Base-by-base conservation (phyloP, 164 flowering plant species). In the Umbellularia californica region DNA sequence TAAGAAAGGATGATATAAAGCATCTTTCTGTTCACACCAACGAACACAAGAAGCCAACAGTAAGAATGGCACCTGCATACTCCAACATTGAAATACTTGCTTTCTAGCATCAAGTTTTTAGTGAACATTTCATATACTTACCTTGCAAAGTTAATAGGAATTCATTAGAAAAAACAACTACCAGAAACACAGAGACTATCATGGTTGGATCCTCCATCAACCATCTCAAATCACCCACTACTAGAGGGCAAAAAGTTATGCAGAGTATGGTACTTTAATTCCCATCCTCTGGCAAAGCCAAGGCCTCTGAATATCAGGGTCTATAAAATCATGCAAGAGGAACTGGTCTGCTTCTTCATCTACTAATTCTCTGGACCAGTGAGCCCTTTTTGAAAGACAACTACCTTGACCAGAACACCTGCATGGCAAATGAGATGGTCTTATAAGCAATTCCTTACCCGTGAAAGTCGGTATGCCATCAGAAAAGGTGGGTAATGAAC, bases 381-480 rank as follows among this genome's bases (percentile, higher is more conserved):
- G 78, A 30, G 86, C 98, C 24, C 98, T 89, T 76, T 88, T 84
- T 12, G 88, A 74, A 20, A 88, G 82, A 79, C 90, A 82, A 77
- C 95, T 81, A 13, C 98, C 98, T 1, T 91, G 92, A 2, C 99
- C 99, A 73, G 76, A 86, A 82, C 99, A 95, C 88, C 99, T 95
- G 87, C 81, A 80, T 9, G 47, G 50, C 52, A 15, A 13, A 67
- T 6, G 60, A n/a, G 19, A 15, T 15, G 11, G 23, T 4, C 55
- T 23, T 22, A 68, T 7, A 47, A 20, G 55, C 47, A 65, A 68
- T 69, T 33, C 52, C 2, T 35, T 13, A 25, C 47, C 47, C 6
- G 0, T 55, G 60, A 55, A 55, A 17, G 60, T 55, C 2, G n/a
- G 20, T 19, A 55, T 55, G 17, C 1, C n/a, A 55, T 55, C 19